Base-by-base conservation (phyloP, 2,329 filamentous ascomycete genomes). In the Thielaviopsis musarum region DNA sequence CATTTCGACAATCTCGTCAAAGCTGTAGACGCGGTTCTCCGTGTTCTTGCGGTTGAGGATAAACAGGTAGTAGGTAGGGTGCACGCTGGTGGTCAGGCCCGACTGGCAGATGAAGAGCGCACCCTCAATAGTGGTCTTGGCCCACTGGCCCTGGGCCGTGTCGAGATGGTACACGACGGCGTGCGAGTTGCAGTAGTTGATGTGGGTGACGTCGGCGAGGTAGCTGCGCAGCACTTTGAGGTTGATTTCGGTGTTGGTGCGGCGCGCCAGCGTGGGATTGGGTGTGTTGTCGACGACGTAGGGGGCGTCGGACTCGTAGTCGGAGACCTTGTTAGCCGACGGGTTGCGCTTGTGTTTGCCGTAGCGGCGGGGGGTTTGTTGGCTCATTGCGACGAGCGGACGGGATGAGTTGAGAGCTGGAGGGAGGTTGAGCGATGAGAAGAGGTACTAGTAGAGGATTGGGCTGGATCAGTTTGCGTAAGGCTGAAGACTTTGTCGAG, bases 191-290 rank as follows among this genome's bases (percentile, higher is more conserved):
- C 93, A 85, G 63, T 86, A 85, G 64, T 89, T 76, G 67, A 96
- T 89, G 57, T 77, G 74, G 61, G 76, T 75, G 64, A 96, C 82
- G 61, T 81, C 78, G 34, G 89, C 87, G 61, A 88, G 81, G 73
- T 95, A 88, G 65, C 89, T 87, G 61, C 80, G 83, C 41, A 97
- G 78, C 48, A 96, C 91, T 55, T 82, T 77, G 64, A 95, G 78
- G 74, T 97, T 97, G 67, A 97, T 83, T 65, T 94, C 85, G 59
- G 85, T 87, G 70, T 91, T 93, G 63, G 85, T 84, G 64, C 87
- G 84, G 69, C 75, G 80, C 57, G 72, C 76, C 67, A 72, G 78
- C 41, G 70, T 74, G 66, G 71, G 61, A 66, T 70, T 61, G 64
- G 72, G 65, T 66, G 73, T 69, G 55, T 68, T 63, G 55, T 72